Evolutionary conservation across 805 yeast species (phyloP).

Genomic region (Metschnikowia drakensbergensis): DNA sequence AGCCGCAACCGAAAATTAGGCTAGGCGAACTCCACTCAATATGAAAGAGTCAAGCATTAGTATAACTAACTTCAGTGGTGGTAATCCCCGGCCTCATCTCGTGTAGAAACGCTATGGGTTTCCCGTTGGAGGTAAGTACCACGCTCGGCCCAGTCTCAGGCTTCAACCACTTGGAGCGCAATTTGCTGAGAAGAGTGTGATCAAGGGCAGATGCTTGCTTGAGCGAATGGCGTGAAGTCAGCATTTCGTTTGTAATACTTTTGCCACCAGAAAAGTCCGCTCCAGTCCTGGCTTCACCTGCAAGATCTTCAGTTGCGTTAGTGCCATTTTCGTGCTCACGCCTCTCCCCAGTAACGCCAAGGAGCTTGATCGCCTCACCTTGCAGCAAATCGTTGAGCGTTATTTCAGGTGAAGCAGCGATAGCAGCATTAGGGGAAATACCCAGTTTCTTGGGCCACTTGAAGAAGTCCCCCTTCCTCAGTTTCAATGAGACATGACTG

Average conservation of each 20-base stretch:
- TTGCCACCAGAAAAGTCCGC: not conserved
- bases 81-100: conserved; percentile 12
- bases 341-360: not conserved
- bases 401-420: not conserved
- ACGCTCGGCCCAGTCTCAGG: not conserved
- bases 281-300: not conserved
- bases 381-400: not conserved
- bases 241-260: not conserved
- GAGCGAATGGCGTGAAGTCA: not conserved
- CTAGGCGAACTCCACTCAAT: not conserved
- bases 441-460: not conserved
- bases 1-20: not conserved
- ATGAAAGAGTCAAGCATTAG: not conserved
- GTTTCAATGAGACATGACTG: not conserved
- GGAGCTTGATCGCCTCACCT: not conserved
- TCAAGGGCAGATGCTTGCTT: not conserved
- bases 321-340: not conserved
- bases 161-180: conserved; percentile 12
- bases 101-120: conserved; percentile 9
- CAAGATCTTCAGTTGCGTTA: not conserved
- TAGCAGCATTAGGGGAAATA: not conserved
- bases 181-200: conserved; percentile 8
- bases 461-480: not conserved
- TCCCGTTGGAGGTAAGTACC: not conserved
- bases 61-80: conserved; percentile 12